Base-by-base conservation (phyloP, 306 rosid species). In the Sophora flavescens region DNA sequence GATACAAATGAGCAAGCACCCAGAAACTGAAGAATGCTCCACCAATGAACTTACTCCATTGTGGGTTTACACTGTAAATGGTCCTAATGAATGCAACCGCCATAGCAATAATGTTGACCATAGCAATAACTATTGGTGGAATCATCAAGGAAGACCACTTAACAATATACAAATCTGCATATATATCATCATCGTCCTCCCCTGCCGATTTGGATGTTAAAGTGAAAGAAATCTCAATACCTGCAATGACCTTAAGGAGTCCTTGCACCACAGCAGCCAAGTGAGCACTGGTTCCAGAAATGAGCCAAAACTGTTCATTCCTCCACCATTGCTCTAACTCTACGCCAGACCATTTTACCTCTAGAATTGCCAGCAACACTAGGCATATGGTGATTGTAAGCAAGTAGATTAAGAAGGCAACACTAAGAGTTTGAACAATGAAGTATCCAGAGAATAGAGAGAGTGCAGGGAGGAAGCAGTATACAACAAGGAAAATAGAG, bases 321-420 rank as follows among this genome's bases (percentile, higher is more conserved):
- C 90, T 81, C 90, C 90, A 87, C 90, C 90, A 87, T 2, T 87
- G 82, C 15, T 87, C 90, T 8, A 87, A 66, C 72, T 59, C 84
- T 0, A 87, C 78, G 3, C 86, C 84, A 1, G 90, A 72, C 88
- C 90, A 87, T 63, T 68, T 84, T 8, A 87, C 90, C 61, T 87
- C 90, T 0, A 84, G 78, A 47, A 87, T 54, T 14, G 90, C 88
- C 0, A 87, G 35, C 4, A 22, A 0, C 0, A 84, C 75, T 4
- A 87, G 72, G 33, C 90, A 87, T 7, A 87, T 0, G 1, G 90
- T 84, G 42, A 87, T 87, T 61, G 9, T 59, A 11, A 87, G 88
- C 54, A 87, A 70, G 86, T 87, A 87, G 82, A 81, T 3, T 48
- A 87, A 62, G 74, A 84, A 87, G 9, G 82, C 65, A 0, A 87